Evolutionary conservation across 176 grass and related monocot genomes (phyloP), one percentile per base, ranked within the genome.

Genomic region (Paspalum notatum): DNA sequence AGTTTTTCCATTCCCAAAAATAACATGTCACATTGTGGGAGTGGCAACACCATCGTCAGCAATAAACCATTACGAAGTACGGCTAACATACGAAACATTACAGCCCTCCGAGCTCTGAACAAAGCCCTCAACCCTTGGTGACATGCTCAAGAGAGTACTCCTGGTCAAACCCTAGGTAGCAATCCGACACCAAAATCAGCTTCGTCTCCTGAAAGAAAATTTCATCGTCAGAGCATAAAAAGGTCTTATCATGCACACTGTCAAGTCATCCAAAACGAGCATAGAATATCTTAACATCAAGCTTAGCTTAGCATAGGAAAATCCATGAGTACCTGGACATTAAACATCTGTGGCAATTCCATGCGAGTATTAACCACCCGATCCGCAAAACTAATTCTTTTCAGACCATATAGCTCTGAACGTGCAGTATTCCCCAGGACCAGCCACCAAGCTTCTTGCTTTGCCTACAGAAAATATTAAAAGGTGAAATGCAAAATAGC

Each of bases 381-480:
- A 80, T 84, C 84, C 20, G 84, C 61, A 85, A 93, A 93, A 92
- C 88, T 93, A 71, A 98, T 88, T 86, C 95, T 92, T 85, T 98
- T 98, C 37, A 98, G 68, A 85, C 85, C 90, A 94, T 98, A 94
- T 37, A 98, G 77, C 85, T 94, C 95, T 49, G 90, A 98, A 71
- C 68, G 87, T 26, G 60, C 49, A 72, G 73, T 48, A 85, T 93
- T 94, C 75, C 95, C 95, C 61, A 98, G 75, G 75, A 98, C 87
- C 66, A 98, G 76, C 95, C 95, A 98, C 92, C 95, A 98, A 65
- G 92, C 95, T 94, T 98, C 95, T 87, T 94, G 90, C 86, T 98
- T 98, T 61, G 86, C 88, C 95, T 98, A 80, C 21, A 65, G n/a
- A 71, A 72, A 63, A 75, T n/a, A 46, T 82, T 14, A 80, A 47